Base-by-base conservation (phyloP, 106 monocot genomes). In the Iris macrosiphon region DNA sequence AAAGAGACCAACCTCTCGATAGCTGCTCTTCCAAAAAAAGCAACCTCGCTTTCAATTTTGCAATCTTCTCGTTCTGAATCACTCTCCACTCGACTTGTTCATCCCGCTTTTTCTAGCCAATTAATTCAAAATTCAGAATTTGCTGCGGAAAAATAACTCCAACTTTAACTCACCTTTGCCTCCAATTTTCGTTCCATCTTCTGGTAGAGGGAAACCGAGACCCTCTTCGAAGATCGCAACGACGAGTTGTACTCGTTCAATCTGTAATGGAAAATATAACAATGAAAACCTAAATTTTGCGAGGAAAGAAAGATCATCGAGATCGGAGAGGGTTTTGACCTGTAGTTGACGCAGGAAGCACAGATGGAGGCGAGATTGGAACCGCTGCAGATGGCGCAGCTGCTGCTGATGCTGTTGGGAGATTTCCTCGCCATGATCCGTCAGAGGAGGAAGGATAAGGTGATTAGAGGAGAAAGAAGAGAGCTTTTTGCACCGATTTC, bases 281-380 rank as follows among this genome's bases (percentile, higher is more conserved):
- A 20, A 45, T 45, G 22, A 20, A 34, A 16, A 13, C 31, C 3
- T 30, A n/a, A 24, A 31, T n/a, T n/a, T 31, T 34, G 55, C 10
- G 3, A 17, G 0, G 19, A 19, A 53, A 46, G 14, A 13, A 9
- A 31, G 32, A 41, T 3, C 18, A 56, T 41, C 3, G 1, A 31
- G 15, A 19, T 14, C 6, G 33, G 11, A 6, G 6, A 58, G 40
- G 3, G 24, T 20, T 29, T 46, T 55, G 17, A 96, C 96, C 83
- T 85, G 63, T 59, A 59, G 59, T 87, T 96, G 25, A 96, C 90
- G 71, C 96, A 96, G 17, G 47, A 37, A 0, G 86, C 43, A 31
- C 96, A 96, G 18, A 86, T 55, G 4, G 83, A 82, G 7, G 96
- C 68, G 33, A 86, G 82, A 41, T 90, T 90, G 34, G 66, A 67